Conservation (phyloP, 495 filamentous ascomycete species). For the Cudoniella acicularis region DNA sequence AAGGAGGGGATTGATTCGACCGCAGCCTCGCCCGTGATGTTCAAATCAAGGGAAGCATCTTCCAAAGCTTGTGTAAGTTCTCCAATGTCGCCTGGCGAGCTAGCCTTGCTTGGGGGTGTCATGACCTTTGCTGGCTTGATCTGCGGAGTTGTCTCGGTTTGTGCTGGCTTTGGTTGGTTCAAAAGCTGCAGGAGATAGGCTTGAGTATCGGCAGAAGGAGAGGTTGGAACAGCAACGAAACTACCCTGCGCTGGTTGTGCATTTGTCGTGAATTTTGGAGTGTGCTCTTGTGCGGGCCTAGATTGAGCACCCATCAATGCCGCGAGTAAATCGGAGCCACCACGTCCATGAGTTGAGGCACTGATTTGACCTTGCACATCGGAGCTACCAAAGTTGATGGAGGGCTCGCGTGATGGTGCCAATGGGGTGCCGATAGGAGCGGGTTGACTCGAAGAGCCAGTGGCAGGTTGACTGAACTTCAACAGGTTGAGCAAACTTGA, state of each 20-base stretch:
- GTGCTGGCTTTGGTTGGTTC: conserved; percentile 49
- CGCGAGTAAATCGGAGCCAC: conserved; percentile 42
- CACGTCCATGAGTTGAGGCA: conserved; percentile 1
- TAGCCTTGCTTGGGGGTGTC: conserved; percentile 21
- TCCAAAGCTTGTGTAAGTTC: conserved; percentile 22
- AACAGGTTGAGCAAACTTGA: conserved; percentile 80
- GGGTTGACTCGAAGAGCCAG: conserved; percentile 17
- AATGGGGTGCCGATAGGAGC: conserved; percentile 18
- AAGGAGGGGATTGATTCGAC: conserved; percentile 14
- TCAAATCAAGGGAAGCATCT: conserved; percentile 20
- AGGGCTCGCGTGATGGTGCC: conserved; percentile 17
- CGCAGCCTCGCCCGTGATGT: conserved; percentile 16
- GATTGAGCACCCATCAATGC: conserved; percentile 40
- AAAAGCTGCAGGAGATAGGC: conserved; percentile 50
- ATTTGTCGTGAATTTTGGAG: conserved; percentile 4
- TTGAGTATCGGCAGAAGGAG: conserved; percentile 45
- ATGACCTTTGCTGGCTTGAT: conserved; percentile 14
- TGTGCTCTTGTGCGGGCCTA: conserved; percentile 10
- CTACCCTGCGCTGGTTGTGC: conserved; percentile 3
- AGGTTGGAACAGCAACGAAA: conserved; percentile 23
- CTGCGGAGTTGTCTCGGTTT: conserved; percentile 36
- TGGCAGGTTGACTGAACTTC: conserved; percentile 67
- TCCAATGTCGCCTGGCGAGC: conserved; percentile 17
- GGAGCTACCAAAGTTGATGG: conserved; percentile 10
- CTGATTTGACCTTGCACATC: conserved; percentile 4